Evolutionary conservation across 2,329 filamentous ascomycete genomes (phyloP), one percentile per base, ranked within the genome.

Genomic region (Xylaria sp.): DNA sequence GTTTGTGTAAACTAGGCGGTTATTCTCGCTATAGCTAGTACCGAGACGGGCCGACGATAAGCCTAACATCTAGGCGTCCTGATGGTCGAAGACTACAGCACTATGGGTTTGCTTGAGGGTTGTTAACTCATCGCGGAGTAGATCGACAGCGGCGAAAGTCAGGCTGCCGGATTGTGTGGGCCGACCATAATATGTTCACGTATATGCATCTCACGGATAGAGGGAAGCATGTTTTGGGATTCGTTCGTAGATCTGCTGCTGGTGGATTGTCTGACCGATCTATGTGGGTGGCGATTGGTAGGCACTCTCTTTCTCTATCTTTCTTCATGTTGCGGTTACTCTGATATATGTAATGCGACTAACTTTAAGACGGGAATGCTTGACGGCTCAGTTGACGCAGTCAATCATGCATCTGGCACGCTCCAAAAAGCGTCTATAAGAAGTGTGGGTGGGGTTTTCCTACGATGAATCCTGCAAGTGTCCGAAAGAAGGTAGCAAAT

Each of bases 21-120:
- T 69, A 65, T 70, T 32, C 46, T 70, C 65, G 68, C 58, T 65
- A 34, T 36, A 70, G 46, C 58, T 53, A 63, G 34, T 65, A 55
- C 68, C 68, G 68, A 70, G 34, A 65, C 68, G 68, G 68, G 68
- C 68, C 68, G 68, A 70, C 62, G 61, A 63, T 56, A 41, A 63
- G 56, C 61, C 65, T 50, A 65, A 65, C 46, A 34, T 28, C 32
- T 66, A 25, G 55, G 32, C 50, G 60, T 43, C 32, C 30, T 53
- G 50, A 15, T 53, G 30, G 62, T 23, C 52, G 43, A 50, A 8
- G 25, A 43, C 32, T 48, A 65, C 25, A 10, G 25, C n/a, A 28
- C n/a, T n/a, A n/a, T n/a, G 36, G 60, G 46, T 20, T 55, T 28
- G 23, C 43, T 36, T 30, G 39, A 52, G 39, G 25, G 48, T 25